Evolutionary conservation across 768 basidiomycete species (phyloP), one percentile per base, ranked within the genome.

Genomic region (Neoboletus magnificus): DNA sequence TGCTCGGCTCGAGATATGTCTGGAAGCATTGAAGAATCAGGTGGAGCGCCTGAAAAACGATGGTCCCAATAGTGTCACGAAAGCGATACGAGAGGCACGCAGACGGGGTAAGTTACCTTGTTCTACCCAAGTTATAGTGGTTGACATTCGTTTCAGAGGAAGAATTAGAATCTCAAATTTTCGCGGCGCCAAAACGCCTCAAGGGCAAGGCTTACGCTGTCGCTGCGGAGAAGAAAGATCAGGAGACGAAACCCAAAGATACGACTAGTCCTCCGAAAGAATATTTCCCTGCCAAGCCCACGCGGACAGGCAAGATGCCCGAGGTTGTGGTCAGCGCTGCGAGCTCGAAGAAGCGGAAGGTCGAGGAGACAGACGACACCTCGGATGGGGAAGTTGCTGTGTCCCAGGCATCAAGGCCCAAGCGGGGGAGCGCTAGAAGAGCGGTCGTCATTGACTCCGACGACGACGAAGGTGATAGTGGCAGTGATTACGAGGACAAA

Each of bases 141-240:
- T 25, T 59, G 48, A 66, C 33, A 41, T 52, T 45, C 20, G 16
- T 65, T 53, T 60, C 65, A 77, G 84, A 80, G 58, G 79, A 82
- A 54, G 80, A 83, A 48, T 79, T 81, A 10, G 77, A 73, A 16
- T 77, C 79, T 6, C 75, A 76, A 20, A 67, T 75, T 11, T 61
- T 76, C 62, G 62, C 76, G 51, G 66, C 78, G 54, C 70, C 83
- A 20, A 93, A 91, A 66, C 81, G 91, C 39, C 74, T 91, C 46
- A 88, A 84, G 66, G 91, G 91, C 37, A 86, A 84, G 66, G 75
- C 79, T 3, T 91, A 91, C 67, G 82, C 85, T 32, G 80, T 86
- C 5, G 84, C 83, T 27, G 78, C 76, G 32, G 77, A 76, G 59
- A 67, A 69, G 33, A 60, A 66, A 23, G 64, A 64, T 1, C 66